Base-by-base conservation (phyloP, 768 basidiomycete species). In the Amanita muscaria region DNA sequence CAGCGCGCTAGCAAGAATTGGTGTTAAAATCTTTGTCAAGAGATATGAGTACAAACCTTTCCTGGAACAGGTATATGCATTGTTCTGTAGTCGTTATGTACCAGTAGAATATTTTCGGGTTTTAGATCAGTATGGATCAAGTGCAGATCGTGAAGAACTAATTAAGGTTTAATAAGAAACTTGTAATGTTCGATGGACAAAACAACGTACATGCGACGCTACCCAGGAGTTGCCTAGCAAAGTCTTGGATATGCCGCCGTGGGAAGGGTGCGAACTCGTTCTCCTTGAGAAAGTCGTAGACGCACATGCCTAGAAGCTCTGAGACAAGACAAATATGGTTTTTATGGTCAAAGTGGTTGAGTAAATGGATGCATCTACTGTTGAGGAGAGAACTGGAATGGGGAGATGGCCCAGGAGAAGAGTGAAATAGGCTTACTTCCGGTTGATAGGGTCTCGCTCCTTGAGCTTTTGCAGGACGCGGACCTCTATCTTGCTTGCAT, bases 251-350 rank as follows among this genome's bases (percentile, higher is more conserved):
- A 61, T 99, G 96, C 47, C 80, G 77, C 49, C 92, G 87, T 46
- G 96, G 93, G 63, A 99, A 99, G 5, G 96, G 90, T 27, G 86
- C 80, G 65, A 97, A 99, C 45, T 85, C 80, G 64, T 99, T 99
- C 62, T 94, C 92, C 72, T 97, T 98, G 56, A 99, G 73, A 63
- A 98, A 99, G 61, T 99, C 96, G 59, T 97, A 99, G 14, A 99
- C 88, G 64, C 93, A 97, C 83, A 90, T 88, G 49, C 92, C 92
- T 41, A 98, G 72, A 18, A 99, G 74, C 59, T 96, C 92, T 3
- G 92, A 93, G 40, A 98, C 96, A 15, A 99, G 69, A 61, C 96
- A 99, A 54, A 97, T 91, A 63, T 99, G 96, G 66, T 96, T 96
- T 54, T 88, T 79, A 64, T 88, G 90, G 69, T 98, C 94, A 62